Conservation (phyloP, 148 eudicot genomes). For the Rhododendron griersonianum region DNA sequence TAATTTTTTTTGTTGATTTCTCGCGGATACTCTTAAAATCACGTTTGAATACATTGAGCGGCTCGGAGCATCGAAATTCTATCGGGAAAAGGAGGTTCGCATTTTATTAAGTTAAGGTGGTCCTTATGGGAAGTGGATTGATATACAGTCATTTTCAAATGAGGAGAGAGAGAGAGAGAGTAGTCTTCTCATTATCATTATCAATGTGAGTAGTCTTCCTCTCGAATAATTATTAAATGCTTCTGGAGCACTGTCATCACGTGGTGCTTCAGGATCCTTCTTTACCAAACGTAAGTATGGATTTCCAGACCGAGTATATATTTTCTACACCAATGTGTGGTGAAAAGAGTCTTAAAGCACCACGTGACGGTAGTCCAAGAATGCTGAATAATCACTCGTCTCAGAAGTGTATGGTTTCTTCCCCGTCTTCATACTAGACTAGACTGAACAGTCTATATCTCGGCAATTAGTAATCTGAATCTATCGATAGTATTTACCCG, state of each 20-base stretch:
- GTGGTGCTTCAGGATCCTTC: background rate
- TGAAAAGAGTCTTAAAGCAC: background rate
- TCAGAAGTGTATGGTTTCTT: background rate
- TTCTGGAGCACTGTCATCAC: background rate
- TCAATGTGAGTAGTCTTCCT: background rate
- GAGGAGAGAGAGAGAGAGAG: slow-evolving; percentile 4
- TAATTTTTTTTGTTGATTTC: no score
- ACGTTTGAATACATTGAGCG: no score
- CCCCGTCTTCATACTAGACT: background rate
- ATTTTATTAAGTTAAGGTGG: no score
- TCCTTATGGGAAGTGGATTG: no score
- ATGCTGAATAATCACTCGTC: background rate
- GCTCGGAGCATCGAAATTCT: no score
- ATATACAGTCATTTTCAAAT: no score
- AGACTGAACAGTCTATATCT: background rate
- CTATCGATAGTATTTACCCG: background rate
- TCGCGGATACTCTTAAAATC: no score
- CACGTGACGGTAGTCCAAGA: background rate
- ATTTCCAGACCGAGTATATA: background rate
- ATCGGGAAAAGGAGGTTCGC: background rate
- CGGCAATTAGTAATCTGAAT: background rate
- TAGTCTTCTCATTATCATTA: slow-evolving; percentile 20
- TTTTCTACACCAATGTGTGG: background rate
- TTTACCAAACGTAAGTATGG: slow-evolving; percentile 2
- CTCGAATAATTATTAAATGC: background rate